Evolutionary conservation across 495 filamentous ascomycete genomes (phyloP).

Genomic region (Hypoxylon fragiforme): DNA sequence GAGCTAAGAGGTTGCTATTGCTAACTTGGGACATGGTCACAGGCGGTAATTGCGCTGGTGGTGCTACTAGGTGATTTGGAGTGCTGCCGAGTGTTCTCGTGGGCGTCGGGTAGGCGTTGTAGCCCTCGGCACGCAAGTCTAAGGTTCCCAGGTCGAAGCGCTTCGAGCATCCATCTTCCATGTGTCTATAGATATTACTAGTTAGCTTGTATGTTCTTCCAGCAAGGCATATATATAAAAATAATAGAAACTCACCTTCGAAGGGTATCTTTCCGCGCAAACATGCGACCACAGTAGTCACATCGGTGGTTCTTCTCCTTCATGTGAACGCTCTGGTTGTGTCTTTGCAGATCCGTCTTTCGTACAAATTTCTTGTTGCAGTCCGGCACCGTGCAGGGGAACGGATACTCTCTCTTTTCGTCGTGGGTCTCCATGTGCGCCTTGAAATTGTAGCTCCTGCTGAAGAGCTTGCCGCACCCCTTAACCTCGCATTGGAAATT

Average conservation of each 20-base stretch:
- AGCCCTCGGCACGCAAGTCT: constrained; percentile 47
- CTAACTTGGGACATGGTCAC: constrained; percentile 48
- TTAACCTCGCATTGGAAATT: constrained; percentile 72
- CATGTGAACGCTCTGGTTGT: constrained; percentile 81
- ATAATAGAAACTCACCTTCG: constrained; percentile 59
- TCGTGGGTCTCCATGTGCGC: constrained; percentile 91
- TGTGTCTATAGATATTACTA: constrained; percentile 57
- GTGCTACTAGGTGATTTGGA: constrained; percentile 32
- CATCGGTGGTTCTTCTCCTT: constrained; percentile 73
- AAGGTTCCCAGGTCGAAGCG: constrained; percentile 62
- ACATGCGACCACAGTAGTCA: constrained; percentile 69
- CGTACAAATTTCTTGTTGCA: constrained; percentile 78
- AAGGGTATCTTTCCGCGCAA: constrained; percentile 83
- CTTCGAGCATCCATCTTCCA: constrained; percentile 79
- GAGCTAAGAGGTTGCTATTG: constrained; percentile 39
- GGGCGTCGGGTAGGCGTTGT: constrained; percentile 38
- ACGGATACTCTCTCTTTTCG: constrained; percentile 68
- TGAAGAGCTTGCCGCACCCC: constrained; percentile 79
- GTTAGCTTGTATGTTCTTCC: constrained; percentile 20
- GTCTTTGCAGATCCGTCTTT: constrained; percentile 82
- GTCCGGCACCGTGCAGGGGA: constrained; percentile 63
- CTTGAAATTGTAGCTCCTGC: constrained; percentile 86
- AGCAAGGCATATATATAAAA: neutral
- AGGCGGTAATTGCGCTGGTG: constrained; percentile 42
- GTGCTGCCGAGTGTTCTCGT: constrained; percentile 35